Conservation (phyloP, 768 basidiomycete species). For the Pleurotus tuber-regium region DNA sequence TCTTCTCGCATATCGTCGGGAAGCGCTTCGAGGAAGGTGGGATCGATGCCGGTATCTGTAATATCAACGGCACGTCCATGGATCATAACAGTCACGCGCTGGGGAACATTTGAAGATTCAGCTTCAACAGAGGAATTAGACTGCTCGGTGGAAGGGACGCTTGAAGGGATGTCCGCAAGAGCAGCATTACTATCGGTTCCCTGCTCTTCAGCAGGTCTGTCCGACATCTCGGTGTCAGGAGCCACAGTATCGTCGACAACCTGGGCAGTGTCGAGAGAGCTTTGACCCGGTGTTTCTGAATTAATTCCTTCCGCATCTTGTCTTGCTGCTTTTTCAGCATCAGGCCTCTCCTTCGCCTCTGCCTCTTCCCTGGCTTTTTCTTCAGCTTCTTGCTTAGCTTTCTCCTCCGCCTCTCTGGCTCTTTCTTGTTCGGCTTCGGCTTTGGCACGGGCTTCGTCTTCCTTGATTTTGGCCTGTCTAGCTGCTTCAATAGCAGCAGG, state of each 20-base stretch:
- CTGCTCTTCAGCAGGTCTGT: slow-evolving; percentile 29
- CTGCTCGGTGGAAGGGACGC: background rate
- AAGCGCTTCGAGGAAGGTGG: slow-evolving; percentile 94
- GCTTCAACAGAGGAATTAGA: slow-evolving; percentile 8
- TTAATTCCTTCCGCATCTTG: slow-evolving; percentile 12
- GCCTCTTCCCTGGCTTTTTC: slow-evolving; percentile 33
- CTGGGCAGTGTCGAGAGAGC: background rate
- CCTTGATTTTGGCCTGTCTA: slow-evolving; percentile 53
- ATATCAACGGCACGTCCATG: slow-evolving; percentile 95
- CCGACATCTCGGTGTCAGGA: slow-evolving; percentile 40
- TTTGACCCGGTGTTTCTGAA: slow-evolving; percentile 14
- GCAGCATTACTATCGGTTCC: slow-evolving; percentile 15
- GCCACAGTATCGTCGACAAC: slow-evolving; percentile 13
- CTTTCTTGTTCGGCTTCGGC: slow-evolving; percentile 16
- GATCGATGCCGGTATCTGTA: slow-evolving; percentile 97
- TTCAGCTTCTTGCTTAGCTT: slow-evolving; percentile 35
- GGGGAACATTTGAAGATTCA: slow-evolving; percentile 31
- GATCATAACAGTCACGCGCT: slow-evolving; percentile 85
- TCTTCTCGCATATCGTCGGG: slow-evolving; percentile 99
- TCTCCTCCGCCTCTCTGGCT: slow-evolving; percentile 35
- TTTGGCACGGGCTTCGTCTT: slow-evolving; percentile 47
- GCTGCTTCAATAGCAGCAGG: slow-evolving; percentile 75
- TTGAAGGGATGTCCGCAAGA: background rate
- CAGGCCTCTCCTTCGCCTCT: slow-evolving; percentile 29
- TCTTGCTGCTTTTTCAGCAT: slow-evolving; percentile 26